These are phyloP conservation scores for Hypholoma fasciculare DNA, from an alignment of 768 basidiomycete species.

Conservation along the genomic window DNA sequence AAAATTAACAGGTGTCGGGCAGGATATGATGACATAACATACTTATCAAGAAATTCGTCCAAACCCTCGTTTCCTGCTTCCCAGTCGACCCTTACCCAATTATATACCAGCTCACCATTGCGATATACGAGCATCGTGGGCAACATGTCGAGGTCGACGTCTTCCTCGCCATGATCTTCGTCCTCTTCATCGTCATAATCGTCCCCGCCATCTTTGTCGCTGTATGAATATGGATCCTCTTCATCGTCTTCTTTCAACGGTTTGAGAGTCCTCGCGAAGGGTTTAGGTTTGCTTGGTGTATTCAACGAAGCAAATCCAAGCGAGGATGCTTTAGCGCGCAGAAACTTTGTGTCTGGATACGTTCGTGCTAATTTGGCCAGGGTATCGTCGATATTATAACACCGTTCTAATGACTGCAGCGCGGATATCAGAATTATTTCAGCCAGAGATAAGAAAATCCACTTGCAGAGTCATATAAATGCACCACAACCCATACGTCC, in stretches of 20 bases:
- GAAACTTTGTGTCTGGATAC: conserved; percentile 74
- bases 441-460: not conserved
- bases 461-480: conserved; percentile 80
- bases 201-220: conserved; percentile 25
- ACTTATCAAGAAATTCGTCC: conserved; percentile 70
- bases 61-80: conserved; percentile 70
- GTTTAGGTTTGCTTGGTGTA: conserved; percentile 16
- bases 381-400: conserved; percentile 67
- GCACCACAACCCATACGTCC: conserved; percentile 80
- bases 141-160: conserved; percentile 77
- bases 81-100: conserved; percentile 90
- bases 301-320: conserved; percentile 62
- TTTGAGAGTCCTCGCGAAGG: conserved; percentile 17
- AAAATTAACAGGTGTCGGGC: not conserved
- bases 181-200: conserved; percentile 40
- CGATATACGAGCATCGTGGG: conserved; percentile 80
- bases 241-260: conserved; percentile 33
- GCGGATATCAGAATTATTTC: not conserved
- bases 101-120: conserved; percentile 80
- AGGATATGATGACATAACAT: conserved; percentile 15
- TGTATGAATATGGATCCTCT: conserved; percentile 49
- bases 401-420: conserved; percentile 70
- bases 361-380: conserved; percentile 68
- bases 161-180: conserved; percentile 51
- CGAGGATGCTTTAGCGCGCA: conserved; percentile 75